Evolutionary conservation across 2,329 filamentous ascomycete species (phyloP).

Genomic region (Fusarium mundagurra): DNA sequence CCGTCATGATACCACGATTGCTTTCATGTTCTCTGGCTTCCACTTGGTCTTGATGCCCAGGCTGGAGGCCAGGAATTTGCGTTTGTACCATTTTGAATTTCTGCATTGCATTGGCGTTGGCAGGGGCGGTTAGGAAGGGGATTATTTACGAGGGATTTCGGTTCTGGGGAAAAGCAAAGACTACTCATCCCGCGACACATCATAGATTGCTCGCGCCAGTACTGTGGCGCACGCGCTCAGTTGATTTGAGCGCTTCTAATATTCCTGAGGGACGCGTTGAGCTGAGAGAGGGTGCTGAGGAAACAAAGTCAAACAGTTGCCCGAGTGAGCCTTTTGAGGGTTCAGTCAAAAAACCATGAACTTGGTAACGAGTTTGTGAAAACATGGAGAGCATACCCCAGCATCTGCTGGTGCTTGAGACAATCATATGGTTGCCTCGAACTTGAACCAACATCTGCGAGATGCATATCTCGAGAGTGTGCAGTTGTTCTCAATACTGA

Average conservation of each 20-base stretch:
- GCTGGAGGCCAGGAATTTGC: constrained; percentile 18
- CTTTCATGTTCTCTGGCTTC: constrained; percentile 39
- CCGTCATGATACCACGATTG: constrained; percentile 60
- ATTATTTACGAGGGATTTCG: constrained; percentile 45
- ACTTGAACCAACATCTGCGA: constrained; percentile 8
- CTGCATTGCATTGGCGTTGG: constrained; percentile 71
- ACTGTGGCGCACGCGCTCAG: constrained; percentile 39
- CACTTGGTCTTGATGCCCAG: constrained; percentile 40
- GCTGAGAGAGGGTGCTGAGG: constrained; percentile 28
- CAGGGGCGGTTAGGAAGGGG: constrained; percentile 46
- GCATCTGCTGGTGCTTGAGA: neutral
- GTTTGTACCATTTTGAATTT: constrained; percentile 52
- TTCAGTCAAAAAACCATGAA: constrained; percentile 10
- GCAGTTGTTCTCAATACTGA: constrained; percentile 22
- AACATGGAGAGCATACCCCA: constrained; percentile 16
- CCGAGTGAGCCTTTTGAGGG: constrained; percentile 4
- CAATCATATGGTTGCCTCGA: neutral
- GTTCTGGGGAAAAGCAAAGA: constrained; percentile 49
- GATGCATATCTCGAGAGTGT: neutral
- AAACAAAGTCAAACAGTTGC: constrained; percentile 21
- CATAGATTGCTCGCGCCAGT: constrained; percentile 53
- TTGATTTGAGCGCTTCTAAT: constrained; percentile 45
- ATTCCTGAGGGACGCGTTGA: constrained; percentile 39
- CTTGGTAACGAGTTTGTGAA: constrained; percentile 4
- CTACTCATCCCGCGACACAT: constrained; percentile 51